Evolutionary conservation across 1,284 basidiomycete genomes (phyloP).

Genomic region (Bondarzewia mesenterica): DNA sequence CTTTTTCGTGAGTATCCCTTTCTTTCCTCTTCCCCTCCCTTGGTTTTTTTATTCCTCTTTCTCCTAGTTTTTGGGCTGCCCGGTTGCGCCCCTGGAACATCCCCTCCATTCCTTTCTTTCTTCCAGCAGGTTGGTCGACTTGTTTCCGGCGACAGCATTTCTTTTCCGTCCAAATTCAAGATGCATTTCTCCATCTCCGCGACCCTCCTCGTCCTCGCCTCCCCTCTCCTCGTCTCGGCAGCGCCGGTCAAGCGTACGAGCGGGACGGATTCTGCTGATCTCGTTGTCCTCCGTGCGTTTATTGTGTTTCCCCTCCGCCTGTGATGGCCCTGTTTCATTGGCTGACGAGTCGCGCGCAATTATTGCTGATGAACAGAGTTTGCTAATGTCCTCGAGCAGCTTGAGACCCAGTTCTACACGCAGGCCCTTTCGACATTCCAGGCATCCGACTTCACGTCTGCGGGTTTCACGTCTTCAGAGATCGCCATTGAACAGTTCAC

Average conservation of each 20-base stretch:
- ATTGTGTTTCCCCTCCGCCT: too few species aligned
- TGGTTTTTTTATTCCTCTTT: neutral
- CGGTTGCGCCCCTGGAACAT: conserved; percentile 56
- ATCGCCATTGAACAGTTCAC: conserved; percentile 56
- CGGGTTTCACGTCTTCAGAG: conserved; percentile 56
- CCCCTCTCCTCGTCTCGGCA: conserved; percentile 41
- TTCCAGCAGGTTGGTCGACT: conserved; percentile 33
- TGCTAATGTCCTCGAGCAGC: conserved; percentile 64
- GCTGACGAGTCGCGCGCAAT: neutral
- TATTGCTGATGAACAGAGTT: conserved; percentile 46
- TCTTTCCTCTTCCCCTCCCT: neutral
- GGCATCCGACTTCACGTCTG: conserved; percentile 53
- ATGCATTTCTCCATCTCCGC: conserved; percentile 42
- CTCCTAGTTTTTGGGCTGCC: conserved; percentile 47
- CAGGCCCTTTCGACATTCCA: conserved; percentile 63
- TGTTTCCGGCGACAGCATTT: conserved; percentile 32
- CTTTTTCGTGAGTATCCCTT: conserved; percentile 1
- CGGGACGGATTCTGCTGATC: conserved; percentile 29
- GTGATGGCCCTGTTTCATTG: too few species aligned
- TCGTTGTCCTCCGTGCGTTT: conserved; percentile 57
- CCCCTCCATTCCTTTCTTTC: conserved; percentile 33
- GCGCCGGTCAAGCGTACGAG: conserved; percentile 45
- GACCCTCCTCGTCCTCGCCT: conserved; percentile 30
- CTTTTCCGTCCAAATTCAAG: conserved; percentile 19
- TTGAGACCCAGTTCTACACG: conserved; percentile 65